Base-by-base conservation (phyloP, 78 protist species). In the Protostelium mycophagum region DNA sequence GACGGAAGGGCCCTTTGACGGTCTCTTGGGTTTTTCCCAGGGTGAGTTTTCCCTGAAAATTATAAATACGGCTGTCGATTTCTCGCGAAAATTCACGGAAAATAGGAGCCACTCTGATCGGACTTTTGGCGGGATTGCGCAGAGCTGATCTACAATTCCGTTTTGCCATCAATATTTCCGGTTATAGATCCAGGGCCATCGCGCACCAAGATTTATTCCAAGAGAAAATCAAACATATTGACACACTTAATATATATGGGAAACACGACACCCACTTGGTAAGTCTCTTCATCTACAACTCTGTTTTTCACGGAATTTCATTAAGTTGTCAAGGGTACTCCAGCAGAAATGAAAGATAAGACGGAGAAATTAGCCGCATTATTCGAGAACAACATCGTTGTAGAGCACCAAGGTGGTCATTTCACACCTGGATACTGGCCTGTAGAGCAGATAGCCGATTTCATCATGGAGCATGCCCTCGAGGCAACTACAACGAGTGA, bases 381-480 rank as follows among this genome's bases (percentile, higher is more conserved):
- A 31, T 88, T 88, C 63, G 85, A 29, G 34, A 35, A 73, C 28
- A 31, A 31, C 0, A 37, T 31, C 83, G 28, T 88, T 28, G 39
- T 39, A 1, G 35, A 38, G 5, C 90, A 88, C 31, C 38, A 36
- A 0, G 90, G 90, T 38, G 85, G 90, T 1, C 90, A 88, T 73
- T 88, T 88, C 37, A 39, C 90, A 29, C 90, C 90, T 1, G 63
- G 63, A 23, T 84, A 73, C n/a, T 88, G 90, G 90, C 90, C 90
- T 1, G n/a, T 84, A 10, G 34, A 88, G 10, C 31, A 29, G 34
- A 88, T 88, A 0, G 36, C 83, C n/a, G 73, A 88, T 29, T 88
- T 88, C 37, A 16, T 88, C 25, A 38, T 87, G 89, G 34, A 34
- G 36, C 89, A 87, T 16, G 73, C 73, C 73, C 31, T 51, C 73